These are phyloP conservation scores for Phialemonium atrogriseum DNA, from an alignment of 2,329 filamentous ascomycete genomes.

Conservation along the genomic window DNA sequence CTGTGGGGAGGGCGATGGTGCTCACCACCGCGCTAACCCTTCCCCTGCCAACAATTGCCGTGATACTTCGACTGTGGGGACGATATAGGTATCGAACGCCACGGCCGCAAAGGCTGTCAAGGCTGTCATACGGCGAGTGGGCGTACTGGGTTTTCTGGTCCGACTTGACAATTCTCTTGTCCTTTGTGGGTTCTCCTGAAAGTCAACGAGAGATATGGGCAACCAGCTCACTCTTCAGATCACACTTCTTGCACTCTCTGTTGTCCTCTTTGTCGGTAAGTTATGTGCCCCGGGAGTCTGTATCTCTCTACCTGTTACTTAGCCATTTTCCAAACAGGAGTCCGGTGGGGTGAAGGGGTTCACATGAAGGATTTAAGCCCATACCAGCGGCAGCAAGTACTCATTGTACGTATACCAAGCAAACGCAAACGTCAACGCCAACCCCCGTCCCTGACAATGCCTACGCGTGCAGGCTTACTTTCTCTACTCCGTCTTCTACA, in stretches of 20 bases:
- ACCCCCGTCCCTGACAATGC: no score
- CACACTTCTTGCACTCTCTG: background rate
- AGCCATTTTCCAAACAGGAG: background rate
- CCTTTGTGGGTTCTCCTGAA: background rate
- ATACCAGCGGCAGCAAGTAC: background rate
- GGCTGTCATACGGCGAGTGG: background rate
- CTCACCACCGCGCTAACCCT: background rate
- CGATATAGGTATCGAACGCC: background rate
- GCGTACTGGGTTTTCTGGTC: background rate
- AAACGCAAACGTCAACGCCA: no score
- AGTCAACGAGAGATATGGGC: background rate
- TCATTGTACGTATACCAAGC: background rate
- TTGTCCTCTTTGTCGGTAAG: background rate
- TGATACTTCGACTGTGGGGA: background rate
- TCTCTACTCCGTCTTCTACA: slow-evolving; percentile 1
- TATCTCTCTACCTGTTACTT: background rate
- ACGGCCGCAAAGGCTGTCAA: background rate
- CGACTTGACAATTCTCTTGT: background rate
- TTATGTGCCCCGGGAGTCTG: no score
- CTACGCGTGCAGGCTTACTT: background rate
- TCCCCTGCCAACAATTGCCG: background rate
- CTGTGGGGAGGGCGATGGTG: background rate
- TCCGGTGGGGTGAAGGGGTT: background rate
- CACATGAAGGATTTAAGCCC: background rate
- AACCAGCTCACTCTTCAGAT: no score